A percentile compares a stretch with the other conserved stretches of the same genome.
Conservation (phyloP, 108 stramenopile species). For the Skeletonema marinoi region DNA sequence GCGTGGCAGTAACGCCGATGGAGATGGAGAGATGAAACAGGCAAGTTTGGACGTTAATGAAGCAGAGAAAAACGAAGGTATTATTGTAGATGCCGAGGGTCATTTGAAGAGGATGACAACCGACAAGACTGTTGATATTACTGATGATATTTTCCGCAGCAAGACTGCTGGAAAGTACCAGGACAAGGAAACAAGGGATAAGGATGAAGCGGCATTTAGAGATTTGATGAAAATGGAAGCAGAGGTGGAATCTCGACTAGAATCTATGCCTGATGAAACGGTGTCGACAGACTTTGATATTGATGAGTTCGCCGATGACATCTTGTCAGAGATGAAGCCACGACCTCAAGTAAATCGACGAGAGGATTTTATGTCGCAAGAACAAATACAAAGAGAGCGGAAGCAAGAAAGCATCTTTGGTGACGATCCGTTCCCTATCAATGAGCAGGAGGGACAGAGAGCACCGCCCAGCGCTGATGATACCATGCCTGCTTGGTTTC, state of each 20-base stretch:
- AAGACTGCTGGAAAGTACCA: constrained; percentile 58
- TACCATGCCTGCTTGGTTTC: constrained; percentile 61
- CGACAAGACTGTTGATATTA: constrained; percentile 35
- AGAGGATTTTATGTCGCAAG: constrained; percentile 36
- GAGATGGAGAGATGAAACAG: neutral
- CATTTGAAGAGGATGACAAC: constrained; percentile 22
- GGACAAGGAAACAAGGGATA: constrained; percentile 45
- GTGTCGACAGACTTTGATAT: constrained; percentile 44
- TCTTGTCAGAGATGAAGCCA: constrained; percentile 41
- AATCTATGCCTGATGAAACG: neutral
- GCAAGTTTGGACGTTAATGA: neutral
- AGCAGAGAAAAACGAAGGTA: constrained; percentile 11
- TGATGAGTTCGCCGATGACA: constrained; percentile 54
- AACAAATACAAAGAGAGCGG: constrained; percentile 21
- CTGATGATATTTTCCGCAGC: constrained; percentile 56
- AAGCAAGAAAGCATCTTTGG: constrained; percentile 34
- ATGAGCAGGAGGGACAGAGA: constrained; percentile 16
- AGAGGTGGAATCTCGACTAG: constrained; percentile 46
- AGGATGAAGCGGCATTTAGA: constrained; percentile 58
- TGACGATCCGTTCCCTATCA: constrained; percentile 12
- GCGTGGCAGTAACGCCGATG: neutral
- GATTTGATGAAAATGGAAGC: constrained; percentile 64
- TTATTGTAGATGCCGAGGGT: constrained; percentile 43
- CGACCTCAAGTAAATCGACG: constrained; percentile 25
- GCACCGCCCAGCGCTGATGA: constrained; percentile 14